phyloP scores from a whole-genome alignment of 768 basidiomycete genomes.

The Mrakia blollopis region DNA sequence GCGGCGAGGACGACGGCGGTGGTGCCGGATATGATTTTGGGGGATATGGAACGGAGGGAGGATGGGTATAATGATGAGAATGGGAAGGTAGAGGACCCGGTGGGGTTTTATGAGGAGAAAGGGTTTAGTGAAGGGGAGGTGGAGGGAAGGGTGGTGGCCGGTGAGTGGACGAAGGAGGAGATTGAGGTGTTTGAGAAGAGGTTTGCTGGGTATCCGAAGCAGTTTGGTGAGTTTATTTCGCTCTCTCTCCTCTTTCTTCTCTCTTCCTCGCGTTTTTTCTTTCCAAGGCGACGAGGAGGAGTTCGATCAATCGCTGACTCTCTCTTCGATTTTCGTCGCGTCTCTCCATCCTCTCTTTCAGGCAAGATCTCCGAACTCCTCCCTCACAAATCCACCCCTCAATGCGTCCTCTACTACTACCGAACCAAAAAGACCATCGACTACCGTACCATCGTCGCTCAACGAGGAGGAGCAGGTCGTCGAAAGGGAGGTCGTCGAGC shows the following conservation, averaged over 20 bases:
- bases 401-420: slow-evolving; percentile 93
- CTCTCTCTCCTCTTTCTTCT: not conserved
- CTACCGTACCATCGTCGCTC: slow-evolving; percentile 26
- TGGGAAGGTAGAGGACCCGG: slow-evolving; percentile 68
- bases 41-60: slow-evolving; percentile 15
- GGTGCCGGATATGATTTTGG: slow-evolving; percentile 84
- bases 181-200: slow-evolving; percentile 69
- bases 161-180: slow-evolving; percentile 85
- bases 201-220: slow-evolving; percentile 82
- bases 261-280: not conserved
- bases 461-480: slow-evolving; percentile 17
- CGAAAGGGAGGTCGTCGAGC: slow-evolving; percentile 26
- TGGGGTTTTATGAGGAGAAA: slow-evolving; percentile 62
- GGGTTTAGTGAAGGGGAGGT: too few relatives aligned
- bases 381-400: slow-evolving; percentile 74
- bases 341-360: not conserved
- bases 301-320: not conserved
- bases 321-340: not conserved
- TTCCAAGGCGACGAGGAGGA: too few relatives aligned
- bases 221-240: slow-evolving; percentile 55
- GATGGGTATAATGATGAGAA: slow-evolving; percentile 79
- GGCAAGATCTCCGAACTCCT: slow-evolving; percentile 74
- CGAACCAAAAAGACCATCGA: slow-evolving; percentile 72
- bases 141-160: slow-evolving; percentile 52
- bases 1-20: slow-evolving; percentile 75